Percentiles rank a stretch among this genome's conserved stretches.
Conservation (phyloP, 2,329 filamentous ascomycete species). For the Colletotrichum sp. region DNA sequence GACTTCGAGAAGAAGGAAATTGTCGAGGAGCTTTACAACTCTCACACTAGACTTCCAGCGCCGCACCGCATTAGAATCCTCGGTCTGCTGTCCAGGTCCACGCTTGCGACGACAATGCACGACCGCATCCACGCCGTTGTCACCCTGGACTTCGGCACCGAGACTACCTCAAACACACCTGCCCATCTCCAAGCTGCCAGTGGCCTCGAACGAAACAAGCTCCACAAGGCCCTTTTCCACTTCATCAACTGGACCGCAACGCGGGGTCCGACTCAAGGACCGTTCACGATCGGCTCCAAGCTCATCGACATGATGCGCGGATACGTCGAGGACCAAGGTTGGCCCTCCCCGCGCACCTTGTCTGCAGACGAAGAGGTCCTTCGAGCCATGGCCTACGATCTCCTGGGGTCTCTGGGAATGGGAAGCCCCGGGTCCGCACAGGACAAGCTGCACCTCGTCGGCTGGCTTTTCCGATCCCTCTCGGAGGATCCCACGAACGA, state of each 20-base stretch:
- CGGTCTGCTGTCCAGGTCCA: slow-evolving; percentile 77
- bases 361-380: slow-evolving; percentile 58
- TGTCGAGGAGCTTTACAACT: slow-evolving; percentile 70
- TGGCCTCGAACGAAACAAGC: slow-evolving; percentile 77
- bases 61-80: slow-evolving; percentile 81
- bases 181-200: slow-evolving; percentile 44
- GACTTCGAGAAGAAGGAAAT: slow-evolving; percentile 73
- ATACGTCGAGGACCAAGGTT: slow-evolving; percentile 82
- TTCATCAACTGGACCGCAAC: slow-evolving; percentile 88
- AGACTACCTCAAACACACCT: slow-evolving; percentile 15
- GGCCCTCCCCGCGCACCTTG: slow-evolving; percentile 71
- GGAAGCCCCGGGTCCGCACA: slow-evolving; percentile 62
- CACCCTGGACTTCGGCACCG: slow-evolving; percentile 59
- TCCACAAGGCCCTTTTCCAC: slow-evolving; percentile 82
- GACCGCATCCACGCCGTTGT: slow-evolving; percentile 73
- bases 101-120: slow-evolving; percentile 72
- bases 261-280: slow-evolving; percentile 63
- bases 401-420: slow-evolving; percentile 81
- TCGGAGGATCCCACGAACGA: slow-evolving; percentile 78
- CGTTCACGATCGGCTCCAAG: slow-evolving; percentile 70
- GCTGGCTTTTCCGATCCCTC: slow-evolving; percentile 85
- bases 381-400: slow-evolving; percentile 86
- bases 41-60: slow-evolving; percentile 76
- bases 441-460: slow-evolving; percentile 59
- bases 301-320: slow-evolving; percentile 72